phyloP scores from a whole-genome alignment of 2,329 filamentous ascomycete species.

The Bipolaris oryzae region DNA sequence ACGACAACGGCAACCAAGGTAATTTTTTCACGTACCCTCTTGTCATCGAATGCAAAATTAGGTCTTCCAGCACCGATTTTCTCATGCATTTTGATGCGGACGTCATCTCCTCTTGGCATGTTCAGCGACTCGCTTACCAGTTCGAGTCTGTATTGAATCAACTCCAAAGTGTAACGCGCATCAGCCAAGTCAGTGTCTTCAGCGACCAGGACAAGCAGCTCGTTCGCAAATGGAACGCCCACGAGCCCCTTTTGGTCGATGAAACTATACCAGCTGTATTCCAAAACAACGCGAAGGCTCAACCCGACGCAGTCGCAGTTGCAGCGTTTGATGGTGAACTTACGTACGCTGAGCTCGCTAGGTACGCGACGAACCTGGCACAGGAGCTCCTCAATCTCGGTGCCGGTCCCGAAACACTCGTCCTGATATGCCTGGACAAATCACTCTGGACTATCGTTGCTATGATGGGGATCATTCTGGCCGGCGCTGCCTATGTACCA shows the following conservation, averaged over 20 bases:
- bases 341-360: slow-evolving; percentile 35
- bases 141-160: slow-evolving; percentile 38
- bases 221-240: slow-evolving; percentile 32
- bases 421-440: slow-evolving; percentile 47
- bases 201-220: slow-evolving; percentile 36
- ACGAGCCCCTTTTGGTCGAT: slow-evolving; percentile 27
- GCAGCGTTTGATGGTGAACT: slow-evolving; percentile 40
- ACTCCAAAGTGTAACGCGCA: slow-evolving; percentile 27
- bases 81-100: slow-evolving; percentile 37
- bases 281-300: slow-evolving; percentile 23
- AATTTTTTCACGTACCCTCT: slow-evolving; percentile 46
- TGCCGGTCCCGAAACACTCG: slow-evolving; percentile 41
- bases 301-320: slow-evolving; percentile 31
- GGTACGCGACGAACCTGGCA: slow-evolving; percentile 34
- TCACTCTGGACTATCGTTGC: slow-evolving; percentile 46
- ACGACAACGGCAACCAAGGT: slow-evolving; percentile 35
- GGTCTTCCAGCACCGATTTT: slow-evolving; percentile 27
- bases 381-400: slow-evolving; percentile 38
- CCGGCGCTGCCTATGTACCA: slow-evolving; percentile 43
- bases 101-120: slow-evolving; percentile 35
- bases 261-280: slow-evolving; percentile 37
- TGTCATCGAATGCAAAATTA: slow-evolving; percentile 40
- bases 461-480: slow-evolving; percentile 45
- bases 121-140: slow-evolving; percentile 38
- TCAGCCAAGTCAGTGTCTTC: slow-evolving; percentile 34